Evolutionary conservation across 768 basidiomycete species (phyloP), one percentile per base, ranked within the genome.

Genomic region (Clitopilus passeckerianus): DNA sequence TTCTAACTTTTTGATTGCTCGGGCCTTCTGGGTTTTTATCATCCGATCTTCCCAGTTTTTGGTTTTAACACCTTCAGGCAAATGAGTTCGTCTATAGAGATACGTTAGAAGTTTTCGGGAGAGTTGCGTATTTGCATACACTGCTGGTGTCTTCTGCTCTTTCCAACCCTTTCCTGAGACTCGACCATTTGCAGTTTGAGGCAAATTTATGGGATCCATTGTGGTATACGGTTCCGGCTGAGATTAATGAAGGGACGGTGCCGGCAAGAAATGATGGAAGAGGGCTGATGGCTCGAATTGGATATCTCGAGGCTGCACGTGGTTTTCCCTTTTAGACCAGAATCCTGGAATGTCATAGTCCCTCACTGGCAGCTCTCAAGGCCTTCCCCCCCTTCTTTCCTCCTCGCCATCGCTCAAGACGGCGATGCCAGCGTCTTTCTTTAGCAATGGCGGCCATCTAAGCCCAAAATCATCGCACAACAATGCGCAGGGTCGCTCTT

Each of bases 81-180:
- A 77, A 68, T 89, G 83, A 5, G 91, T 84, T 30, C 90, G 87
- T 37, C 90, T 91, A 69, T 27, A 37, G 57, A 57, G 33, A 65
- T 22, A 54, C 53, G 59, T 66, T 58, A 63, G 61, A 53, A 44
- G 64, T 34, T 46, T 60, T 16, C 54, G 14, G 10, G 50, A 27
- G 15, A 55, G 9, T 34, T 33, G 33, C 34, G 35, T 53, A 22
- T 27, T 12, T 9, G 66, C 79, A 50, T 70, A 86, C 86, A 79
- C 75, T 33, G 81, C 81, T 7, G 85, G 73, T 2, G 76, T 65
- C 67, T 85, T 85, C 34, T 60, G 60, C 3, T 64, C 60, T 69
- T 86, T 87, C 89, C 90, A 91, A 60, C 77, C 66, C 72, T 90
- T 91, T 27, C 89, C 84, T 1, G 89, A 91, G 7, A 79, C 72